Conservation (phyloP, 306 rosid species). For the Quercus berberidifolia region DNA sequence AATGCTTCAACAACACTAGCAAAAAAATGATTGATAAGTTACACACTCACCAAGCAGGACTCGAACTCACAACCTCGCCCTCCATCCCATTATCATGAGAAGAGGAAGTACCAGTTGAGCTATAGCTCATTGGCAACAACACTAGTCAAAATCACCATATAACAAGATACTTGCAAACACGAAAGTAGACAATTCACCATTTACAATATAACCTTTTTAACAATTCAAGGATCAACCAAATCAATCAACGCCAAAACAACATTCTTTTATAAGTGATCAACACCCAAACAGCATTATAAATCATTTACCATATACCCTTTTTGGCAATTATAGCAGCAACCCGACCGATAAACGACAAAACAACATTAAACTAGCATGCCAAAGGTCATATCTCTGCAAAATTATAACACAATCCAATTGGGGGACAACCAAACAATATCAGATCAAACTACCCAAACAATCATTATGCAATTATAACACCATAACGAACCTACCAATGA, state of each 20-base stretch:
- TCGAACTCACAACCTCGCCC: too few species aligned
- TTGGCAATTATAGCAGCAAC: not conserved
- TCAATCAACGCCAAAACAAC: not conserved
- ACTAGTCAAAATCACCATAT: not conserved
- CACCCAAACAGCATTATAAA: not conserved
- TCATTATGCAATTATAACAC: too few species aligned
- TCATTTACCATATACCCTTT: too few species aligned
- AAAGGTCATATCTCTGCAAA: not conserved
- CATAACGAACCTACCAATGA: not conserved
- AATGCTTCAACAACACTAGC: not conserved
- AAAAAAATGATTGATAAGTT: too few species aligned
- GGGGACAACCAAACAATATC: not conserved
- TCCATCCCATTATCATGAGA: too few species aligned
- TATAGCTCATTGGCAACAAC: not conserved
- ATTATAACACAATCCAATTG: not conserved
- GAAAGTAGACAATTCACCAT: not conserved
- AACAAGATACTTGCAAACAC: not conserved
- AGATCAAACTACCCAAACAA: too few species aligned
- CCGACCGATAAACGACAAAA: not conserved
- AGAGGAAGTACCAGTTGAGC: too few species aligned
- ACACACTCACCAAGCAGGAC: too few species aligned
- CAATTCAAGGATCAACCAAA: not conserved
- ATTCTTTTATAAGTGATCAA: not conserved
- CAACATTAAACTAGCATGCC: not conserved
- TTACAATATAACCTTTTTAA: not conserved